These are phyloP conservation scores for Pseudogymnoascus sp. DNA, from an alignment of 2,329 filamentous ascomycete species.

Conservation along the genomic window DNA sequence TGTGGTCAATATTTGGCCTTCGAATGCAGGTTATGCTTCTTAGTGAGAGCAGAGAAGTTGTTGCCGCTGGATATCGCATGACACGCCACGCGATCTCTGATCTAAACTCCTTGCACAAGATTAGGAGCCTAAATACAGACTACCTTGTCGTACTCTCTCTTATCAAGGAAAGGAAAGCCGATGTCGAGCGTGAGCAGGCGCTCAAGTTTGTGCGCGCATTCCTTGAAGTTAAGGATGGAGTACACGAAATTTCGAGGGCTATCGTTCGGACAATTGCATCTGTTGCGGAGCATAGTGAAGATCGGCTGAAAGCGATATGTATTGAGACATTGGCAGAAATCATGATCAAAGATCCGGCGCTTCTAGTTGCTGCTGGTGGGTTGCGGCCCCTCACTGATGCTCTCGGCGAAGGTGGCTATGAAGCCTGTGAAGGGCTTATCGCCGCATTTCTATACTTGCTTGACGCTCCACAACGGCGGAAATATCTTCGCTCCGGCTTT, in stretches of 20 bases:
- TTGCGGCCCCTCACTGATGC: constrained; percentile 85
- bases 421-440: constrained; percentile 82
- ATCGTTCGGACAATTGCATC: constrained; percentile 86
- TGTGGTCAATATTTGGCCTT: constrained; percentile 90
- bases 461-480: constrained; percentile 73
- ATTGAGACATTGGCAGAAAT: constrained; percentile 91
- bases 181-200: constrained; percentile 92
- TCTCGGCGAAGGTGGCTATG: constrained; percentile 82
- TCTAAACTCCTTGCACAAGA: constrained; percentile 78
- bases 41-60: constrained; percentile 91
- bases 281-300: constrained; percentile 69
- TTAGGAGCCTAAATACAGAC: constrained; percentile 82
- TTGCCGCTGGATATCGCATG: constrained; percentile 88
- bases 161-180: constrained; percentile 93
- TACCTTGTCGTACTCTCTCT: constrained; percentile 86
- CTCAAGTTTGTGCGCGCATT: constrained; percentile 95
- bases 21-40: constrained; percentile 93
- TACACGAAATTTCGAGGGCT: constrained; percentile 77
- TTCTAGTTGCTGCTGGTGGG: constrained; percentile 77
- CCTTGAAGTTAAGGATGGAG: constrained; percentile 87
- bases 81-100: constrained; percentile 94
- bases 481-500: constrained; percentile 78
- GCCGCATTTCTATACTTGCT: constrained; percentile 84
- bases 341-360: constrained; percentile 72
- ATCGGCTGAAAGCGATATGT: constrained; percentile 76